Evolutionary conservation across 345 rosid species (phyloP).

Genomic region (Hirschfeldia incana): DNA sequence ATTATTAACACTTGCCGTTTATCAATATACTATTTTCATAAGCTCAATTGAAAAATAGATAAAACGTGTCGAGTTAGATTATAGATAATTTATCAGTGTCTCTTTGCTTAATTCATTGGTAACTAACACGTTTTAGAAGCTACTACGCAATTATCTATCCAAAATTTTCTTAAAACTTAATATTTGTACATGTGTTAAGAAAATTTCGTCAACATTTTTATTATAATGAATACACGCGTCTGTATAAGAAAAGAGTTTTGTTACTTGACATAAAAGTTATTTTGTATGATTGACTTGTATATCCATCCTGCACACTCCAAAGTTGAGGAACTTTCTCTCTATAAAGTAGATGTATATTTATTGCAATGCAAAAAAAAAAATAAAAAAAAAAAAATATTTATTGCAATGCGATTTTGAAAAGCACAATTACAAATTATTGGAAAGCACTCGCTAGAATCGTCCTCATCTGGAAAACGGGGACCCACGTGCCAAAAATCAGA

Average conservation of each 20-base stretch:
- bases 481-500: slow-evolving; percentile 39
- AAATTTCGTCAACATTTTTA: neutral
- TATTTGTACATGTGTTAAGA: neutral
- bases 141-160: neutral
- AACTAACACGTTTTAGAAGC: slow-evolving; percentile 17
- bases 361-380: no score
- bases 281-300: neutral
- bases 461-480: slow-evolving; percentile 21
- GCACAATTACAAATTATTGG: neutral
- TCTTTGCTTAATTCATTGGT: neutral
- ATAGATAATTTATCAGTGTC: neutral
- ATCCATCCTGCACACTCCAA: neutral
- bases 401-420: neutral
- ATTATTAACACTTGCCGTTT: neutral
- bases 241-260: no score
- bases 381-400: no score
- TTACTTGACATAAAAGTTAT: neutral
- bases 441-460: slow-evolving; percentile 25
- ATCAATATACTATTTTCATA: neutral
- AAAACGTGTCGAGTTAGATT: slow-evolving; percentile 9
- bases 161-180: neutral
- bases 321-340: neutral
- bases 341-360: neutral
- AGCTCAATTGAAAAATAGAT: neutral
- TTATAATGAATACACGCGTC: no score